Base-by-base conservation (phyloP, 371 early-diverging fungal genomes). In the Smittium culicis region DNA sequence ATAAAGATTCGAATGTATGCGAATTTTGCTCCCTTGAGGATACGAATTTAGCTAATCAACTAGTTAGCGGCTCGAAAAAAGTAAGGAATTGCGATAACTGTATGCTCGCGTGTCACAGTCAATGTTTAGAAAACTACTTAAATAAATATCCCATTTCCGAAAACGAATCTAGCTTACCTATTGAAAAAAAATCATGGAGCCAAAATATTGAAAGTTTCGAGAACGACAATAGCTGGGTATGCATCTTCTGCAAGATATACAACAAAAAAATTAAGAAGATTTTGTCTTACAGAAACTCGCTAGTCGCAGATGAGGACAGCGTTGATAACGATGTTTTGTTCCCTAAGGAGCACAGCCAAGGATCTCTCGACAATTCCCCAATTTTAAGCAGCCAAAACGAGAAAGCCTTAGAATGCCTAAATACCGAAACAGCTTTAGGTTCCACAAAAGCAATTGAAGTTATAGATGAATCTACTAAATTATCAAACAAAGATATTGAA, bases 211-310 rank as follows among this genome's bases (percentile, higher is more conserved):
- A 24, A 5, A 8, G 30, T 14, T 27, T 62, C 2, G 25, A 35
- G 20, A 24, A 5, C 3, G 5, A 11, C 20, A 25, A 20, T 2
- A 29, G 8, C 24, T 62, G 62, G 62, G 29, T 34, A 20, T 62
- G 62, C 30, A 35, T 62, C 3, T 62, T 62, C 20, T 62, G 62
- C 30, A 14, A 62, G 29, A 62, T 30, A 34, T 62, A 14, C 25
- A 34, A 32, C 3, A 25, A 35, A 3, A 24, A 32, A 25, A 30
- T 62, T 31, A 30, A 35, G 3, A 62, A 62, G 30, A 62, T 62
- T 28, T 25, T 62, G 32, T 14, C 62, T 5, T 62, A 62, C 29
- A 14, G 62, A 3, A 2, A 16, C 3, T 35, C 29, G 30, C 20
- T 20, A 24, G 25, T 14, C 20, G 25, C 8, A 28, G 62, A 62